A percentile compares a stretch with the other conserved stretches of the same genome.
These are phyloP conservation scores for Rhizopus delemar DNA, from an alignment of 371 early-diverging fungal species.

Conservation along the genomic window DNA sequence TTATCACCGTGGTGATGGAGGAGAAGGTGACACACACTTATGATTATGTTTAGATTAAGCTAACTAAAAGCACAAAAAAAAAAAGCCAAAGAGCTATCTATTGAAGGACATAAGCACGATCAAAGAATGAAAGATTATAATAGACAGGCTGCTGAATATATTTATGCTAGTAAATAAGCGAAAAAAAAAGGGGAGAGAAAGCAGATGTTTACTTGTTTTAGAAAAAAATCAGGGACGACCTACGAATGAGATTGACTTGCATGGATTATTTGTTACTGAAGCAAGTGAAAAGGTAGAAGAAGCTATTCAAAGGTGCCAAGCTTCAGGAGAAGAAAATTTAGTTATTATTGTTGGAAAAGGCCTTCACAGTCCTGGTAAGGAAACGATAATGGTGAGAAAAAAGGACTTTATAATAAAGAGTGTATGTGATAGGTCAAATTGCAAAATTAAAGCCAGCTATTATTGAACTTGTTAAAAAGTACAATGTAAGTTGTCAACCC, in stretches of 20 bases:
- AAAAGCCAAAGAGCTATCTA: constrained; percentile 55
- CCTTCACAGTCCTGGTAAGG: constrained; percentile 50
- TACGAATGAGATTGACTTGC: constrained; percentile 59
- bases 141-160: constrained; percentile 51
- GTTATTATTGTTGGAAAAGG: constrained; percentile 67
- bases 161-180: constrained; percentile 44
- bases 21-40: constrained; percentile 28
- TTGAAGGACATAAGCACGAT: constrained; percentile 55
- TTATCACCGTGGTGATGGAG: constrained; percentile 45
- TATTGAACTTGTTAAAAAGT: constrained; percentile 53
- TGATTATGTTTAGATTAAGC: neutral
- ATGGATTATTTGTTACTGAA: constrained; percentile 63
- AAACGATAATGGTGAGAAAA: no score
- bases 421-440: constrained; percentile 32
- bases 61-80: constrained; percentile 2
- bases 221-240: constrained; percentile 53
- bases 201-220: constrained; percentile 2
- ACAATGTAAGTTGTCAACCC: constrained; percentile 56
- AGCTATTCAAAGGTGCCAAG: constrained; percentile 50
- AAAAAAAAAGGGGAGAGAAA: neutral
- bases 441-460: constrained; percentile 68
- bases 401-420: no score
- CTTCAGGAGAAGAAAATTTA: constrained; percentile 41
- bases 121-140: constrained; percentile 56
- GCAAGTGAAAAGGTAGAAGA: constrained; percentile 55